Evolutionary conservation across 2,329 filamentous ascomycete genomes (phyloP).

Genomic region (Aspergillus glaucus): DNA sequence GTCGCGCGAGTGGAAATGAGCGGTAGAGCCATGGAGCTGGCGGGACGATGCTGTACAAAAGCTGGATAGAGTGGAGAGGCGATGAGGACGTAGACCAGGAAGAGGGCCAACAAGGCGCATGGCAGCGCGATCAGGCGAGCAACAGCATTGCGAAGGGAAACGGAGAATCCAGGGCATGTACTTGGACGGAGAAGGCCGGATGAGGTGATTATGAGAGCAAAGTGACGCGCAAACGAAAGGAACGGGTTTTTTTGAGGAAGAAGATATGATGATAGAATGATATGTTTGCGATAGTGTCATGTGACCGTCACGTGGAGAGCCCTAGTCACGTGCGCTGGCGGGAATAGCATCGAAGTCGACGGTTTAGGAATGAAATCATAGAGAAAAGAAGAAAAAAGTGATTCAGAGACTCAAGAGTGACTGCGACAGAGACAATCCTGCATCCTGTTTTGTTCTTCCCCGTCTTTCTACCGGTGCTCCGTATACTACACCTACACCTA

Average conservation of each 20-base stretch:
- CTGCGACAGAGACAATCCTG: too few relatives aligned
- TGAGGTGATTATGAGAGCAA: background rate
- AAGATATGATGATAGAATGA: background rate
- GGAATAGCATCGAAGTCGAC: too few relatives aligned
- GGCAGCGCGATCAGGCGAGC: conserved; percentile 12
- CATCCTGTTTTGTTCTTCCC: too few relatives aligned
- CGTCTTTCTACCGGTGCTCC: too few relatives aligned
- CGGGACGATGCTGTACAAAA: background rate
- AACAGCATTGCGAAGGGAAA: conserved; percentile 9
- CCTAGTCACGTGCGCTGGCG: too few relatives aligned
- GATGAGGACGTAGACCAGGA: conserved; percentile 1
- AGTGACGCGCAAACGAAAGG: background rate
- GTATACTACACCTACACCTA: too few relatives aligned
- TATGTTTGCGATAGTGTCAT: too few relatives aligned
- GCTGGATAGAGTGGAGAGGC: background rate
- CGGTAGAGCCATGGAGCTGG: conserved; percentile 7
- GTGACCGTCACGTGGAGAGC: too few relatives aligned
- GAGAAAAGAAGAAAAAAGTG: too few relatives aligned
- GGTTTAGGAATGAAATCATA: too few relatives aligned
- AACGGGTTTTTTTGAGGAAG: background rate
- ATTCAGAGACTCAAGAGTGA: too few relatives aligned
- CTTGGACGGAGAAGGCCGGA: background rate
- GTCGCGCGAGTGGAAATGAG: background rate
- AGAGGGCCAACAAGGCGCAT: conserved; percentile 18
- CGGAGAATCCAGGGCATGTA: conserved; percentile 10